Percentiles rank a stretch among this genome's conserved stretches.
Conservation (phyloP, 2,329 filamentous ascomycete species). For the Myriosclerotinia duriaeana region DNA sequence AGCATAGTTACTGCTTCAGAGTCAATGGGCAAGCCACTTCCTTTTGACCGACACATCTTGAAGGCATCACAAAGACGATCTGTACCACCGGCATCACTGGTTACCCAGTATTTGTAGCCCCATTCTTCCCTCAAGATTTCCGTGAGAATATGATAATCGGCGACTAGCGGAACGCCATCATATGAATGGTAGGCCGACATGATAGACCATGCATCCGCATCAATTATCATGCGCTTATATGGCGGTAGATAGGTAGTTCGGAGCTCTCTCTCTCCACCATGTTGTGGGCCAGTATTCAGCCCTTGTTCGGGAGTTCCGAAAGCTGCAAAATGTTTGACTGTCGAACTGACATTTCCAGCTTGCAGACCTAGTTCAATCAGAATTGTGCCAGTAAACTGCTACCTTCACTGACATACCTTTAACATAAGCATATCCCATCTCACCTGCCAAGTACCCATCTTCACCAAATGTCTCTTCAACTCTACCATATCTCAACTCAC, state of each 20-base stretch:
- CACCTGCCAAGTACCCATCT: conserved; percentile 65
- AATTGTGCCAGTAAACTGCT: background rate
- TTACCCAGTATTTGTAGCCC: conserved; percentile 69
- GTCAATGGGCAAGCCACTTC: conserved; percentile 51
- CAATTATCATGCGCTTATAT: conserved; percentile 70
- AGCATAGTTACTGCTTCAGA: conserved; percentile 63
- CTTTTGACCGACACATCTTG: conserved; percentile 57
- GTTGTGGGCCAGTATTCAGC: conserved; percentile 62
- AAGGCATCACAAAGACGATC: conserved; percentile 66
- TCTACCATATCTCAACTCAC: conserved; percentile 68
- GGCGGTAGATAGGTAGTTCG: conserved; percentile 57
- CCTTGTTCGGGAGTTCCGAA: conserved; percentile 70
- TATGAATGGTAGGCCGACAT: conserved; percentile 77
- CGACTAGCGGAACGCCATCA: conserved; percentile 67
- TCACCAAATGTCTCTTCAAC: conserved; percentile 75
- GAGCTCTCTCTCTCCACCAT: conserved; percentile 54
- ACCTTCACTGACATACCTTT: conserved; percentile 53
- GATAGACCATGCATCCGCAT: conserved; percentile 64
- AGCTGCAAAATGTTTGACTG: conserved; percentile 73
- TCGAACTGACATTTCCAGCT: conserved; percentile 63
- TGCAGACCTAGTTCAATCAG: conserved; percentile 58
- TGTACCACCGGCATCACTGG: conserved; percentile 67
- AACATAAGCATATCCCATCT: conserved; percentile 62
- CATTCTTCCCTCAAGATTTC: conserved; percentile 69
- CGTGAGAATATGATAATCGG: conserved; percentile 64